Evolutionary conservation across 345 rosid genomes (phyloP).

Genomic region (Conringia planisiliqua): DNA sequence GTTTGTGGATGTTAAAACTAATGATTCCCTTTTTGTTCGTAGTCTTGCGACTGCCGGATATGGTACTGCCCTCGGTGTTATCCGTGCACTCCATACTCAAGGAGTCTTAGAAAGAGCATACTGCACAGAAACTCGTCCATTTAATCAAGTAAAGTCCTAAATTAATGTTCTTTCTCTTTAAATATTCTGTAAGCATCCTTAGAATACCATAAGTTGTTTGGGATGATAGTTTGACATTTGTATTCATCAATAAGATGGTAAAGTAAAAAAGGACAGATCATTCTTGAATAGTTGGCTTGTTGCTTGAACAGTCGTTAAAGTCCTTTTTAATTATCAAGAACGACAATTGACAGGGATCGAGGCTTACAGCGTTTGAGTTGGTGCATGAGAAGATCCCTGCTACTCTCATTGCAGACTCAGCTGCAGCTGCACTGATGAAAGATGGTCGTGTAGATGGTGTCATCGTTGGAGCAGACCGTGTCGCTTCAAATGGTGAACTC

Average conservation of each 20-base stretch:
- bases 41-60: constrained; percentile 99
- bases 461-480: constrained; percentile 94
- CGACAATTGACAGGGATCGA: constrained; percentile 59
- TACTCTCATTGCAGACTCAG: constrained; percentile 86
- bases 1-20: neutral
- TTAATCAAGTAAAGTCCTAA: constrained; percentile 67
- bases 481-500: constrained; percentile 74
- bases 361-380: constrained; percentile 94
- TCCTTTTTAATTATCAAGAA: neutral
- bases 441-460: constrained; percentile 71
- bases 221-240: neutral
- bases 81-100: constrained; percentile 68
- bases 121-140: constrained; percentile 98
- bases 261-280: neutral
- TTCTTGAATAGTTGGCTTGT: neutral
- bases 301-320: neutral
- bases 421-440: constrained; percentile 92
- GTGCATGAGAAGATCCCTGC: constrained; percentile 90
- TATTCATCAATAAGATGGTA: neutral
- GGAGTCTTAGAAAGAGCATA: constrained; percentile 77
- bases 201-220: neutral
- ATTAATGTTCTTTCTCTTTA: neutral
- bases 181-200: neutral
- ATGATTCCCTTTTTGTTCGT: neutral
- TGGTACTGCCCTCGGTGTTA: constrained; percentile 94